These are phyloP conservation scores for Colletotrichum caudatum DNA, from an alignment of 2,329 filamentous ascomycete species.

Conservation along the genomic window DNA sequence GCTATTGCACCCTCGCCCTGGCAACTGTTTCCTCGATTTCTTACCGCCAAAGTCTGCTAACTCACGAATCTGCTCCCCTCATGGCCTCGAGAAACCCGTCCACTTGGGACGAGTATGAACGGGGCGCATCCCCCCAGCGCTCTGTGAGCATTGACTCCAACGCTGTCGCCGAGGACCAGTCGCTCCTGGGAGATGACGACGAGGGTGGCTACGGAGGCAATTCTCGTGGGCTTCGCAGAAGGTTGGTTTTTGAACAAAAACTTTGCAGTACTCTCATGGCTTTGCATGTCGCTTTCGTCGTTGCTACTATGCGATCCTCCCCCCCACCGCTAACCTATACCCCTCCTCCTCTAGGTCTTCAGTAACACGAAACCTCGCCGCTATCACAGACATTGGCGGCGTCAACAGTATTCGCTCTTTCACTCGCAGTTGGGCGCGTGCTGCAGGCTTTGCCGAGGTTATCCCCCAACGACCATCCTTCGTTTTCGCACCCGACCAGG, in stretches of 20 bases:
- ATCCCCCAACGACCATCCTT: conserved; percentile 84
- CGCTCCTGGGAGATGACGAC: conserved; percentile 57
- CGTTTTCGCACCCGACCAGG: conserved; percentile 70
- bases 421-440: conserved; percentile 90
- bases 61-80: conserved; percentile 6
- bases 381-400: conserved; percentile 80
- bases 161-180: conserved; percentile 59
- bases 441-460: conserved; percentile 88
- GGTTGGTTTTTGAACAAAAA: conserved; percentile 46
- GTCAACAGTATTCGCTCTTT: conserved; percentile 96
- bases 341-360: conserved; percentile 63
- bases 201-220: conserved; percentile 48
- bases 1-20: conserved; percentile 1
- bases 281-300: conserved; percentile 4
- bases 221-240: conserved; percentile 48
- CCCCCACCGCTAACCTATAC: conserved; percentile 17
- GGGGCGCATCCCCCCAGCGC: conserved; percentile 53
- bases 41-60: neutral
- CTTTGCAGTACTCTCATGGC: neutral
- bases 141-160: conserved; percentile 58
- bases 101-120: conserved; percentile 62
- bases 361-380: conserved; percentile 66
- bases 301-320: conserved; percentile 44
- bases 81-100: conserved; percentile 53
- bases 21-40: neutral